A percentile compares a stretch with the other conserved stretches of the same genome.
Conservation (phyloP, 2,329 filamentous ascomycete species). For the Aotearoamyces nothofagi region DNA sequence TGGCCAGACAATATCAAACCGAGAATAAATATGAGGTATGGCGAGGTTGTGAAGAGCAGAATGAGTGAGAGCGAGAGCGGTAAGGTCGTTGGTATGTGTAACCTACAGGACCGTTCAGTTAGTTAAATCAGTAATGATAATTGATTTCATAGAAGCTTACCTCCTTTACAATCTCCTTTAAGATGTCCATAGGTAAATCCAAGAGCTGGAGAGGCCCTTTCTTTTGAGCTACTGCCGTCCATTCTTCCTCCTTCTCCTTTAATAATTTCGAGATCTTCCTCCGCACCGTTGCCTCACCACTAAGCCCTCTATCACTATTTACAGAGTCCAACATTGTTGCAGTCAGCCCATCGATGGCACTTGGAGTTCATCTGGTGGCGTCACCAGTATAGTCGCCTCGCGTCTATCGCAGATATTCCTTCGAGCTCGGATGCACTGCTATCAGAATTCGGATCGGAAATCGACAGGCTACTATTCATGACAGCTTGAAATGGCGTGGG, state of each 20-base stretch:
- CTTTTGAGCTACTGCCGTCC: constrained; percentile 44
- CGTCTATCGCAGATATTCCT: too few relatives aligned
- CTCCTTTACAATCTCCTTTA: constrained; percentile 69
- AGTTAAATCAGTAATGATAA: constrained; percentile 5
- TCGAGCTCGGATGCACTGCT: too few relatives aligned
- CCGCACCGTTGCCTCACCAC: background rate
- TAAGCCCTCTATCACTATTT: background rate
- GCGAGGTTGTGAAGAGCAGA: constrained; percentile 62
- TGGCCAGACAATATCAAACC: constrained; percentile 82
- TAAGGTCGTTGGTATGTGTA: constrained; percentile 69
- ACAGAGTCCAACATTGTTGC: background rate
- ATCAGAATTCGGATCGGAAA: too few relatives aligned
- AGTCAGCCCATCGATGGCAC: background rate
- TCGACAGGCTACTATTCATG: too few relatives aligned
- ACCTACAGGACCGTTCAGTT: constrained; percentile 31
- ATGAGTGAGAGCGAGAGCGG: constrained; percentile 62
- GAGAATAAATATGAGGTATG: constrained; percentile 67
- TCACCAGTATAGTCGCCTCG: too few relatives aligned
- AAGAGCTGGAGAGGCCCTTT: constrained; percentile 48
- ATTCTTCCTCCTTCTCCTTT: constrained; percentile 48
- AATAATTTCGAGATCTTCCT: constrained; percentile 25
- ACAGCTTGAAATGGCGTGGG: too few relatives aligned
- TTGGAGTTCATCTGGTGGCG: too few relatives aligned
- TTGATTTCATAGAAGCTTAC: constrained; percentile 28
- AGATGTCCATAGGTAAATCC: constrained; percentile 62